phyloP scores from a whole-genome alignment of 768 basidiomycete species.

The Mrakia gelida region DNA sequence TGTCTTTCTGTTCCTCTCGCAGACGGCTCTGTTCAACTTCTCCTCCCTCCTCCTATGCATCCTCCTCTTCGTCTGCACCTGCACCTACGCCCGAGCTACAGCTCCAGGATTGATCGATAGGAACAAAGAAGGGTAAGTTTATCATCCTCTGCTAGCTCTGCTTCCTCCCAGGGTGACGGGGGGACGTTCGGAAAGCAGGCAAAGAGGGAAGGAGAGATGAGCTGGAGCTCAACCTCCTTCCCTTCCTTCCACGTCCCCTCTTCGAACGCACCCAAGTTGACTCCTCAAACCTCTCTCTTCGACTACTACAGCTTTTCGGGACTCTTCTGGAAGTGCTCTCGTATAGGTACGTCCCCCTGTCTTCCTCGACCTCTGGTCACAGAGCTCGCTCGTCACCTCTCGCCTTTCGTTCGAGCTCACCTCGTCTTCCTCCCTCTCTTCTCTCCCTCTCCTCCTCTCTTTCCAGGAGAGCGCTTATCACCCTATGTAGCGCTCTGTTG shows the following conservation, averaged over 20 bases:
- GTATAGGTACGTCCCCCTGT: constrained; percentile 65
- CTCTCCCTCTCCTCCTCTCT: no score
- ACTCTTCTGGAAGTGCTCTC: constrained; percentile 88
- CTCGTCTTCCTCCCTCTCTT: background rate
- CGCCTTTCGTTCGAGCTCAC: background rate
- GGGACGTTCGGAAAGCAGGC: no score
- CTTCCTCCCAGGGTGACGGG: background rate
- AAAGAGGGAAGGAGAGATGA: background rate
- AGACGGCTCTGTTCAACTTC: constrained; percentile 98
- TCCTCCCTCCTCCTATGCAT: constrained; percentile 90
- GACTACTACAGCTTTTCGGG: constrained; percentile 68
- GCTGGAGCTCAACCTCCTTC: constrained; percentile 9
- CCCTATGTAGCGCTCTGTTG: constrained; percentile 94
- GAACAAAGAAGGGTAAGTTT: constrained; percentile 82
- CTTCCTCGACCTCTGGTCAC: background rate
- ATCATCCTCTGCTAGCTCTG: background rate
- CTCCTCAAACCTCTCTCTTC: background rate
- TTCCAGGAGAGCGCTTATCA: constrained; percentile 82
- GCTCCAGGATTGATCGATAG: constrained; percentile 85
- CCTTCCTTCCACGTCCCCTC: background rate
- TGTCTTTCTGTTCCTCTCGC: background rate
- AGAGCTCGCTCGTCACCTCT: background rate
- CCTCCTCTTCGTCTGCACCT: constrained; percentile 90
- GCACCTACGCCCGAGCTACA: constrained; percentile 87
- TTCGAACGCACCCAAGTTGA: background rate